phyloP scores from a whole-genome alignment of 1,284 basidiomycete species.

The Leucoagaricus sp. region DNA sequence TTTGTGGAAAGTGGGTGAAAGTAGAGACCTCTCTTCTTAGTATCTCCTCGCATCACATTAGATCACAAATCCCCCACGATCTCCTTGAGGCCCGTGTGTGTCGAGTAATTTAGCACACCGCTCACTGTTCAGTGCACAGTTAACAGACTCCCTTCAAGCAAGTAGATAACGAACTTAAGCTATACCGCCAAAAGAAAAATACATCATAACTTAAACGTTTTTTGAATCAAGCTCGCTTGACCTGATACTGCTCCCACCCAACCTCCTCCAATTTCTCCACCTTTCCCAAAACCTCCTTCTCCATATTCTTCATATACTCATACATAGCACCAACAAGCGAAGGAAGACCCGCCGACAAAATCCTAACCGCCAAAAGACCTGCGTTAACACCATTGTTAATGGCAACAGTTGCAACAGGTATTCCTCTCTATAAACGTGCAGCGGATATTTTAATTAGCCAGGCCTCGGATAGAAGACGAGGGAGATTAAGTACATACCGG shows the following conservation, averaged over 20 bases:
- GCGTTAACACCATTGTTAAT: constrained; percentile 98
- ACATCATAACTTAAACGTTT: neutral
- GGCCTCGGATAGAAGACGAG: neutral
- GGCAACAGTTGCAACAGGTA: constrained; percentile 96
- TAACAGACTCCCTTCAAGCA: too few relatives aligned
- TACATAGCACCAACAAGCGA: constrained; percentile 71
- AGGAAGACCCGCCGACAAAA: constrained; percentile 79
- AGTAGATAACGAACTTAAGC: too few relatives aligned
- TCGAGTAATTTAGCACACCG: neutral
- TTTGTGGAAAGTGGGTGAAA: too few relatives aligned
- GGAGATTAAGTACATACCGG: constrained; percentile 73
- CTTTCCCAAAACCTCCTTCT: constrained; percentile 85
- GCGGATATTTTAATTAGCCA: neutral
- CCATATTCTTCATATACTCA: constrained; percentile 72
- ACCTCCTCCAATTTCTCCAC: constrained; percentile 75
- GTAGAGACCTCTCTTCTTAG: too few relatives aligned
- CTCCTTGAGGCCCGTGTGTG: too few relatives aligned
- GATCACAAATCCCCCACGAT: too few relatives aligned
- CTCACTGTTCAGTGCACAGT: too few relatives aligned
- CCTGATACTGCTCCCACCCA: constrained; percentile 85
- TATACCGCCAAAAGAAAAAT: too few relatives aligned
- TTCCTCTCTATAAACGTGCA: constrained; percentile 68
- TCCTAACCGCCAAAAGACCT: constrained; percentile 88
- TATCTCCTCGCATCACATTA: too few relatives aligned
- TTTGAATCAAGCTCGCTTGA: constrained; percentile 27